A percentile compares a stretch with the other conserved stretches of the same genome.
Conservation (phyloP, 805 yeast genomes). For the Wickerhamiella dianesei region DNA sequence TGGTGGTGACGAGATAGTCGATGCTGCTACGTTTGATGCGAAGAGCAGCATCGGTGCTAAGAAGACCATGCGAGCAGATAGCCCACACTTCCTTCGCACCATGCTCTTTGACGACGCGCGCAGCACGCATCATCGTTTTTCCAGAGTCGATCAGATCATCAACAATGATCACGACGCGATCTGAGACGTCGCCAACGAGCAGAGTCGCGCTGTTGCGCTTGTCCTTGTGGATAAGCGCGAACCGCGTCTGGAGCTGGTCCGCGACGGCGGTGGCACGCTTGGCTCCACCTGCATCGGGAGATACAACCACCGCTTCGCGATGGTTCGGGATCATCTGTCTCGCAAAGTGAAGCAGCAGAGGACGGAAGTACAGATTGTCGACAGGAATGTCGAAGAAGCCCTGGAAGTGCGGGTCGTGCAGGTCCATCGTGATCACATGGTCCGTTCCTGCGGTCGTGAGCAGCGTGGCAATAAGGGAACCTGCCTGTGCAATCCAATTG, state of each 20-base stretch:
- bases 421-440: constrained; percentile 92
- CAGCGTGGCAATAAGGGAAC: constrained; percentile 78
- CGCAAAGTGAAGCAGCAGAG: constrained; percentile 75
- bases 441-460: constrained; percentile 91
- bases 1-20: constrained; percentile 78
- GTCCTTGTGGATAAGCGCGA: constrained; percentile 93
- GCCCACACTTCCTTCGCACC: constrained; percentile 84
- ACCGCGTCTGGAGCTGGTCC: constrained; percentile 72
- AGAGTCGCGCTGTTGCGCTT: constrained; percentile 51
- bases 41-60: constrained; percentile 79
- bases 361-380: constrained; percentile 82
- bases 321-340: constrained; percentile 63
- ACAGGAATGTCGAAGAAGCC: constrained; percentile 96
- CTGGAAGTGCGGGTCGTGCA: constrained; percentile 96
- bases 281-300: constrained; percentile 99
- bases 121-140: constrained; percentile 82
- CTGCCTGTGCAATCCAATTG: constrained; percentile 93
- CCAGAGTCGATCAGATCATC: constrained; percentile 95
- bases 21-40: constrained; percentile 55
- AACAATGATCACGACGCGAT: constrained; percentile 72
- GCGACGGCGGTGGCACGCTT: constrained; percentile 92
- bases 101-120: constrained; percentile 78
- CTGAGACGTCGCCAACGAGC: constrained; percentile 91
- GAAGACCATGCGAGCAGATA: constrained; percentile 81
- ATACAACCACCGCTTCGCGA: constrained; percentile 76